Percentiles rank a stretch among this genome's conserved stretches.
These are phyloP conservation scores for Crepidotus variabilis DNA, from an alignment of 768 basidiomycete species.

Conservation along the genomic window DNA sequence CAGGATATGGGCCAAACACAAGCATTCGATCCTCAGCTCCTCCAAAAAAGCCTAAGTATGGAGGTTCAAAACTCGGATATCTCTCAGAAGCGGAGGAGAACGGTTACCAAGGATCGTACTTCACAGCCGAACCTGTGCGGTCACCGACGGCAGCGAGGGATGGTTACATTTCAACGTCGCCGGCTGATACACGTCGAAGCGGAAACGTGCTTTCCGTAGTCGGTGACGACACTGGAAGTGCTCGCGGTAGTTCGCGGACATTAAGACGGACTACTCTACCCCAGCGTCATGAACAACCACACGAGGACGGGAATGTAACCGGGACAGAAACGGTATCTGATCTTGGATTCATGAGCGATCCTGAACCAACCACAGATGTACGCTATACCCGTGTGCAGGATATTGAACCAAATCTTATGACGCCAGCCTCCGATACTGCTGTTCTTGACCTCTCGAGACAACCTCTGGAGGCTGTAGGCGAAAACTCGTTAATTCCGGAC, in stretches of 20 bases:
- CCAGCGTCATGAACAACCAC: not conserved
- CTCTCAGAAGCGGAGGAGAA: slow-evolving; percentile 88
- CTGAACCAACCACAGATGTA: slow-evolving; percentile 10
- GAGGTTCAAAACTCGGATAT: slow-evolving; percentile 58
- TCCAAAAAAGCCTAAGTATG: slow-evolving; percentile 39
- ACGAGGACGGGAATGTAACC: not conserved
- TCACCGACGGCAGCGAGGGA: slow-evolving; percentile 37
- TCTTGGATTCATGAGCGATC: slow-evolving; percentile 13
- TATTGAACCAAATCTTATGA: slow-evolving; percentile 9
- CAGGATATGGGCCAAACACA: slow-evolving; percentile 83
- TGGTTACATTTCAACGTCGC: slow-evolving; percentile 63
- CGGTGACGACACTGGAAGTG: not conserved
- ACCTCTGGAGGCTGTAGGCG: not conserved
- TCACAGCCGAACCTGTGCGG: slow-evolving; percentile 35
- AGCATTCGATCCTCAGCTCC: slow-evolving; percentile 83
- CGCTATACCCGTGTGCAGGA: not conserved
- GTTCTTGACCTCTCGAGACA: not conserved
- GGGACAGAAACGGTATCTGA: slow-evolving; percentile 12
- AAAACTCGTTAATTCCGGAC: not conserved
- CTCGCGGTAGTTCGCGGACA: not conserved
- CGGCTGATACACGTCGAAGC: slow-evolving; percentile 26
- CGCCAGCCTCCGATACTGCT: slow-evolving; percentile 11
- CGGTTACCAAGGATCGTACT: slow-evolving; percentile 87
- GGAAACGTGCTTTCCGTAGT: not conserved
- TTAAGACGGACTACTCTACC: slow-evolving; percentile 3